Percentiles rank a stretch among this genome's conserved stretches.
These are phyloP conservation scores for Yarrowia porcina DNA, from an alignment of 805 yeast species.

Conservation along the genomic window DNA sequence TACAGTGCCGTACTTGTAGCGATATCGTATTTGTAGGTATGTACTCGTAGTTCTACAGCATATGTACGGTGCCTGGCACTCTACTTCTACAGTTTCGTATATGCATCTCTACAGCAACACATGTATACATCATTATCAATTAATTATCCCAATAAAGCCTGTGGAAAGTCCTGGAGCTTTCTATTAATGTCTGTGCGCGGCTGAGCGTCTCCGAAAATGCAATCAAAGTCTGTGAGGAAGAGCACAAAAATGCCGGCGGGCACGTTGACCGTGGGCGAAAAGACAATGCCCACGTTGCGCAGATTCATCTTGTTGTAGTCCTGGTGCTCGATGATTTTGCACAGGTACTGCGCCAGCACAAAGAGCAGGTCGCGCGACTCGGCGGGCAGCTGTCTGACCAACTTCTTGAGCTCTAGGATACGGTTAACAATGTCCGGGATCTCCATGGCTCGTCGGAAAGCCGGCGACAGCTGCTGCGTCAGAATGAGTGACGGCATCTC, in stretches of 20 bases:
- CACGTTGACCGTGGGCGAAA: conserved; percentile 73
- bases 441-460: conserved; percentile 42
- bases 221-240: conserved; percentile 58
- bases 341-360: conserved; percentile 64
- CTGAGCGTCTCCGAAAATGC: conserved; percentile 52
- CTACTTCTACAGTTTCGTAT: too few species aligned
- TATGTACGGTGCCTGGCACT: too few species aligned
- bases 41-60: too few species aligned
- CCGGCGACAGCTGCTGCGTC: conserved; percentile 48
- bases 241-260: conserved; percentile 58
- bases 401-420: conserved; percentile 35
- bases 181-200: conserved; percentile 24
- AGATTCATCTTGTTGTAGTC: conserved; percentile 78
- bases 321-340: conserved; percentile 58
- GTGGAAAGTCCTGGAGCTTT: conserved; percentile 21
- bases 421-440: conserved; percentile 33
- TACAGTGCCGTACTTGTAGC: too few species aligned
- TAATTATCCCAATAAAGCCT: conserved; percentile 17
- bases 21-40: neutral
- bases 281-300: conserved; percentile 73
- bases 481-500: conserved; percentile 70
- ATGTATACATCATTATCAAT: conserved; percentile 30
- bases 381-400: conserved; percentile 46
- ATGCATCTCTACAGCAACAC: too few species aligned
- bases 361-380: conserved; percentile 58